Conservation (phyloP, 371 early-diverging fungal species). For the Entomophthora muscae region DNA sequence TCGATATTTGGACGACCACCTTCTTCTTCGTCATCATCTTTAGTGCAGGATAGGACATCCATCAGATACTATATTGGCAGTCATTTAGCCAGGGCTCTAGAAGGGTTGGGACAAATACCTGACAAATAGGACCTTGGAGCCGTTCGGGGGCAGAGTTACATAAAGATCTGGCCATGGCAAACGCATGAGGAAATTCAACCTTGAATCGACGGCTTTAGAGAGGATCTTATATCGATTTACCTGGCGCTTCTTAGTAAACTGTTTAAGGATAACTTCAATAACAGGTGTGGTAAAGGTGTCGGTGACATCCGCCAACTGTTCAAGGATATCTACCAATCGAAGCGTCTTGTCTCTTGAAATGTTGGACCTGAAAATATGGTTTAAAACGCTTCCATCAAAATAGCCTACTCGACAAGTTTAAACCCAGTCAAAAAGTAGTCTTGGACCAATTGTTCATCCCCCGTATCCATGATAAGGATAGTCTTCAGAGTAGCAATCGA, state of each 20-base stretch:
- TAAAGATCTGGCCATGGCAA: constrained; percentile 63
- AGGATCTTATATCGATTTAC: constrained; percentile 14
- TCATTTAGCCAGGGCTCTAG: too few species aligned
- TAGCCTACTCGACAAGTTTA: not conserved
- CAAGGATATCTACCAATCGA: not conserved
- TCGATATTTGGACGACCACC: constrained; percentile 14
- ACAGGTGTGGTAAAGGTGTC: constrained; percentile 13
- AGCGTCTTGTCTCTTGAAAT: not conserved
- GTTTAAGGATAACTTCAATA: constrained; percentile 56
- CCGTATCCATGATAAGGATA: not conserved
- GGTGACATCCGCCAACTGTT: not conserved
- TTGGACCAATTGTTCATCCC: not conserved
- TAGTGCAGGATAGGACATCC: not conserved
- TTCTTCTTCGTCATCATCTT: not conserved
- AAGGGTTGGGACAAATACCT: too few species aligned
- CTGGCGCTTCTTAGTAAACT: constrained; percentile 47
- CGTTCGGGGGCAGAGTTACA: constrained; percentile 51
- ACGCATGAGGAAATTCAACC: constrained; percentile 26
- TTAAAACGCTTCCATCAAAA: not conserved
- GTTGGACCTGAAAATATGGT: not conserved
- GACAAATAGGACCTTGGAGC: constrained; percentile 77
- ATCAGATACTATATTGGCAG: constrained; percentile 3
- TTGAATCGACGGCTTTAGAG: constrained; percentile 13
- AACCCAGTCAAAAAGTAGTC: constrained; percentile 3
- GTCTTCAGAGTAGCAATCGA: not conserved